phyloP scores from a whole-genome alignment of 495 filamentous ascomycete species.

The Talaromyces ruber region DNA sequence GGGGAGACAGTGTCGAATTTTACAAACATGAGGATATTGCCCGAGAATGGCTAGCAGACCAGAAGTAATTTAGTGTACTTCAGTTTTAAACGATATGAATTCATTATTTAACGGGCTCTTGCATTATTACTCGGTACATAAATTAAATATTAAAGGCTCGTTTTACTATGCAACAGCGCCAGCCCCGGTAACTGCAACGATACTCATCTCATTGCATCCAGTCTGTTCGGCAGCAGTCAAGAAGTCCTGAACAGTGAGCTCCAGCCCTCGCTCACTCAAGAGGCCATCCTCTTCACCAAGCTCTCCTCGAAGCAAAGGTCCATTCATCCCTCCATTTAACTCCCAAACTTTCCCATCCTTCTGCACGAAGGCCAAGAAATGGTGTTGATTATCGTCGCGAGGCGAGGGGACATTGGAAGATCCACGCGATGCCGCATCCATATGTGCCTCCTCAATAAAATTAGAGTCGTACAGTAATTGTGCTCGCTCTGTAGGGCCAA shows the following conservation, averaged over 20 bases:
- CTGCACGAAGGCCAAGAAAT: slow-evolving; percentile 80
- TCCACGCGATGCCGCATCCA: slow-evolving; percentile 57
- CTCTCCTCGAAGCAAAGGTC: slow-evolving; percentile 61
- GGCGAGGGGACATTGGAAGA: slow-evolving; percentile 58
- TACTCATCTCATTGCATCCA: slow-evolving; percentile 4
- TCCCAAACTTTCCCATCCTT: slow-evolving; percentile 64
- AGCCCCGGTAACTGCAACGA: neutral
- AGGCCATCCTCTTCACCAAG: slow-evolving; percentile 59
- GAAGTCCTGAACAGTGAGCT: slow-evolving; percentile 54
- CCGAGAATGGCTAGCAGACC: slow-evolving; percentile 11
- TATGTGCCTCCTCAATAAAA: slow-evolving; percentile 62
- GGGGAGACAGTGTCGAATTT: neutral
- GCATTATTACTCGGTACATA: neutral
- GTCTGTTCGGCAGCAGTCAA: slow-evolving; percentile 23
- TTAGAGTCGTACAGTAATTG: slow-evolving; percentile 58
- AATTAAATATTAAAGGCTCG: neutral
- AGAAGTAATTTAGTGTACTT: neutral
- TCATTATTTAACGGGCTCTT: no score
- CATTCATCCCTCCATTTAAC: slow-evolving; percentile 67
- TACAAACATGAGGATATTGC: neutral
- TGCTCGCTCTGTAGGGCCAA: slow-evolving; percentile 43
- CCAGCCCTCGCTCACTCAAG: slow-evolving; percentile 55
- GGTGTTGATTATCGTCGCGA: slow-evolving; percentile 53
- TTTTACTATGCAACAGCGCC: neutral
- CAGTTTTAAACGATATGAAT: neutral